Conservation (phyloP, 2,329 filamentous ascomycete species). For the Aspergillus quadricinctus region DNA sequence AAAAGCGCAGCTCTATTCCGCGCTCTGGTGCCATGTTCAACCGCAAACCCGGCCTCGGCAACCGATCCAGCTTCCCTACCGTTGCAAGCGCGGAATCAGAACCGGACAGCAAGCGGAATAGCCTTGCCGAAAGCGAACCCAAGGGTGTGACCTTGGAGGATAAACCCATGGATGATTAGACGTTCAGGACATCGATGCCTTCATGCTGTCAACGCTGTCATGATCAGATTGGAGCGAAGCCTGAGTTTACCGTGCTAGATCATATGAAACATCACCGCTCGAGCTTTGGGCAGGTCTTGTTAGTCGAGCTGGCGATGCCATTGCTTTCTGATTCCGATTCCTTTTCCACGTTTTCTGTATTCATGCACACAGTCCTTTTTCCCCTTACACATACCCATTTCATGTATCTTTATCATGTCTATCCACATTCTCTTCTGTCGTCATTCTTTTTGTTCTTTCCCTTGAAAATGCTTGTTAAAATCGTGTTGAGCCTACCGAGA, state of each 20-base stretch:
- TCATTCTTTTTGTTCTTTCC: background rate
- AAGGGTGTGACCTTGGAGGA: slow-evolving; percentile 65
- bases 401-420: slow-evolving; percentile 1
- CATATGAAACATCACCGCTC: background rate
- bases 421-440: slow-evolving; percentile 2
- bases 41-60: slow-evolving; percentile 46
- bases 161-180: slow-evolving; percentile 70
- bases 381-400: background rate
- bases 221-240: background rate
- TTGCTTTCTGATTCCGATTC: slow-evolving; percentile 2
- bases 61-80: slow-evolving; percentile 31
- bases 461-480: background rate
- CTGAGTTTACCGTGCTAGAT: background rate
- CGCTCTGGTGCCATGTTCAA: slow-evolving; percentile 50
- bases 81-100: slow-evolving; percentile 20
- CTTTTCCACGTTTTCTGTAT: background rate
- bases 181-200: background rate
- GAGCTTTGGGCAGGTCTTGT: slow-evolving; percentile 12
- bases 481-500: slow-evolving; percentile 2
- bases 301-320: slow-evolving; percentile 5
- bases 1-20: slow-evolving; percentile 63
- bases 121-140: slow-evolving; percentile 36
- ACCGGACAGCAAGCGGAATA: slow-evolving; percentile 31
- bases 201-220: background rate
- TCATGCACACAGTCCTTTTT: background rate